Evolutionary conservation across 1,284 basidiomycete species (phyloP).

Genomic region (Mycosarcoma mackinlayi): DNA sequence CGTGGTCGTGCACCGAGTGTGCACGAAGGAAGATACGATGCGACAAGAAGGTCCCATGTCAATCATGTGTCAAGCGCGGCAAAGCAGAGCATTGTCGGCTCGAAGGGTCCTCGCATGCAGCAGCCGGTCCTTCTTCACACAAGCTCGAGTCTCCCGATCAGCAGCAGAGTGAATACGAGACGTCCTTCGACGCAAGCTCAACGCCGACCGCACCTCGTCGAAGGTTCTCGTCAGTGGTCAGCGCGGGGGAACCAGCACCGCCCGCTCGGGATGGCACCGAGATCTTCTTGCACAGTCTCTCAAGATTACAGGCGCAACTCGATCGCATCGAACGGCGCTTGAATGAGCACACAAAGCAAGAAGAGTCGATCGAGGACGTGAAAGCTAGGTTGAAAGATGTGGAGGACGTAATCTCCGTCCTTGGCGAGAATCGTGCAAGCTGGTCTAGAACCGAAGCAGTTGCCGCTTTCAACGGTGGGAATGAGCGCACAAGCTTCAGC

Average conservation of each 20-base stretch:
- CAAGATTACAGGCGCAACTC: constrained; percentile 31
- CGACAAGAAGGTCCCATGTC: constrained; percentile 56
- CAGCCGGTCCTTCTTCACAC: constrained; percentile 17
- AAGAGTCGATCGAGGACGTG: constrained; percentile 27
- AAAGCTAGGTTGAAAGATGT: constrained; percentile 37
- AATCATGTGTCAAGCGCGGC: constrained; percentile 51
- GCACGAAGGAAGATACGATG: constrained; percentile 53
- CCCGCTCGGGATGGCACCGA: constrained; percentile 3
- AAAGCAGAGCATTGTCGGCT: constrained; percentile 41
- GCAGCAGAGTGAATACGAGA: constrained; percentile 9
- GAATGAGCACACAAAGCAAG: constrained; percentile 16
- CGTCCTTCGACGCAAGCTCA: neutral
- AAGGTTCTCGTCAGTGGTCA: constrained; percentile 10
- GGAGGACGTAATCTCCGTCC: constrained; percentile 38
- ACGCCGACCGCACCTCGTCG: constrained; percentile 10
- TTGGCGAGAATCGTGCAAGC: constrained; percentile 26
- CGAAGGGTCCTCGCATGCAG: constrained; percentile 20
- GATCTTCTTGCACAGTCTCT: constrained; percentile 20
- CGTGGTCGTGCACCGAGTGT: constrained; percentile 59
- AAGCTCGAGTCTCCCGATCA: constrained; percentile 7
- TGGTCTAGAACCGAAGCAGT: constrained; percentile 12
- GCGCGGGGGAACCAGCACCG: constrained; percentile 4
- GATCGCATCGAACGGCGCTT: constrained; percentile 40
- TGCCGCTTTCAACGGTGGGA: neutral
- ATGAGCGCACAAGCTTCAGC: neutral